These are phyloP conservation scores for Cymbopogon flexuosus DNA, from an alignment of 202 grass and related monocot species.

Conservation along the genomic window DNA sequence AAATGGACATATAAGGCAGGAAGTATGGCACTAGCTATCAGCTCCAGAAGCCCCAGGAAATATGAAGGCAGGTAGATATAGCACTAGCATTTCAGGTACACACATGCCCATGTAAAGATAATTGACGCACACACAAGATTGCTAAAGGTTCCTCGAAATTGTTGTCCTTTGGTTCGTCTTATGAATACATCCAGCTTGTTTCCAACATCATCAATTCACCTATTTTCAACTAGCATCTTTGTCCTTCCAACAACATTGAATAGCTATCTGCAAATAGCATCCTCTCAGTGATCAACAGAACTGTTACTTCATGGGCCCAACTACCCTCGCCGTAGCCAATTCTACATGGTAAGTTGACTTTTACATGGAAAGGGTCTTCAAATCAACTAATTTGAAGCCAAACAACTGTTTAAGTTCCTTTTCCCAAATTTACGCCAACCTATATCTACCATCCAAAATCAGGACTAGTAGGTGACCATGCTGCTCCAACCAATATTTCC, in stretches of 20 bases:
- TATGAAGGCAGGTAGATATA: conserved; percentile 20
- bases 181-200: conserved; percentile 37
- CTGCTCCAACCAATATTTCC: conserved; percentile 33
- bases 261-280: conserved; percentile 30
- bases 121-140: not conserved
- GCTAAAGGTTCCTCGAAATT: conserved; percentile 29
- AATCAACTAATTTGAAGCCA: conserved; percentile 32
- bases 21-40: conserved; percentile 30
- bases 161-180: conserved; percentile 35
- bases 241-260: conserved; percentile 29
- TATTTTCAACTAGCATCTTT: conserved; percentile 36
- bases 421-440: conserved; percentile 30
- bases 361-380: conserved; percentile 34
- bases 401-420: conserved; percentile 26
- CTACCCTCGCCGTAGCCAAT: conserved; percentile 20
- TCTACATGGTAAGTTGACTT: conserved; percentile 34
- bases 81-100: conserved; percentile 31
- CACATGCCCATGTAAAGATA: conserved; percentile 32
- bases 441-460: conserved; percentile 37
- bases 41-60: conserved; percentile 22
- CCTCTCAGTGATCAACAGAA: conserved; percentile 22
- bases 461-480: conserved; percentile 18
- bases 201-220: conserved; percentile 30
- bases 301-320: conserved; percentile 27
- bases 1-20: conserved; percentile 21